These are phyloP conservation scores for Scedosporium dehoogii DNA, from an alignment of 2,329 filamentous ascomycete genomes.

Conservation along the genomic window DNA sequence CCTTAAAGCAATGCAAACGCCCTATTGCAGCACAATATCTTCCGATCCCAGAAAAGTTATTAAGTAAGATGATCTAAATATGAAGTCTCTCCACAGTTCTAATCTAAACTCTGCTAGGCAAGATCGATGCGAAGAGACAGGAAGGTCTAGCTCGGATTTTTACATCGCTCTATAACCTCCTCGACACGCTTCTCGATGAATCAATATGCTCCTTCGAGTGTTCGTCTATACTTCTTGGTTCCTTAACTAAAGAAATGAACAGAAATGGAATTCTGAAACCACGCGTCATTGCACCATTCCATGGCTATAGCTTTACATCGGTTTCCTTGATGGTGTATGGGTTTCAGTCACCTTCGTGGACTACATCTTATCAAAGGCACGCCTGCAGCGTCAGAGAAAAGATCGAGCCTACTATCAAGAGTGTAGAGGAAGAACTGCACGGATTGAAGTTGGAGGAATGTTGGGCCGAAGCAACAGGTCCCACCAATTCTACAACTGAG, in stretches of 20 bases:
- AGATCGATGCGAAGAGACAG: not conserved
- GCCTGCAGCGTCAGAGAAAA: not conserved
- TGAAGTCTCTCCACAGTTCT: not conserved
- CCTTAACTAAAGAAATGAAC: conserved; percentile 9
- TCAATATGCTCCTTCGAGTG: conserved; percentile 11
- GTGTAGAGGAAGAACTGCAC: not conserved
- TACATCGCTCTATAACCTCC: not conserved
- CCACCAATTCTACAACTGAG: not conserved
- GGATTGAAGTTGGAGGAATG: not conserved
- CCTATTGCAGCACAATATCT: conserved; percentile 7
- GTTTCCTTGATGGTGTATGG: not conserved
- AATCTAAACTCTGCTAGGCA: not conserved
- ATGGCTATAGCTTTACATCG: not conserved
- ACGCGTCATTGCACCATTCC: not conserved
- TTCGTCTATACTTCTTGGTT: conserved; percentile 12
- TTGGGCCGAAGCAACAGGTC: not conserved
- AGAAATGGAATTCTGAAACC: not conserved
- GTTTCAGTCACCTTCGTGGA: not conserved
- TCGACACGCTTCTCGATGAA: not conserved
- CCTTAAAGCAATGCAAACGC: conserved; percentile 6
- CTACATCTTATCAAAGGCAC: not conserved
- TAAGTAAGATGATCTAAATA: not conserved
- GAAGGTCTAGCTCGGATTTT: not conserved
- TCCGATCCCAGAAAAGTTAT: conserved; percentile 2
- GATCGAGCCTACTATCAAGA: not conserved